Evolutionary conservation across 139 green algal species (phyloP).

Genomic region (Chloropicon primus): DNA sequence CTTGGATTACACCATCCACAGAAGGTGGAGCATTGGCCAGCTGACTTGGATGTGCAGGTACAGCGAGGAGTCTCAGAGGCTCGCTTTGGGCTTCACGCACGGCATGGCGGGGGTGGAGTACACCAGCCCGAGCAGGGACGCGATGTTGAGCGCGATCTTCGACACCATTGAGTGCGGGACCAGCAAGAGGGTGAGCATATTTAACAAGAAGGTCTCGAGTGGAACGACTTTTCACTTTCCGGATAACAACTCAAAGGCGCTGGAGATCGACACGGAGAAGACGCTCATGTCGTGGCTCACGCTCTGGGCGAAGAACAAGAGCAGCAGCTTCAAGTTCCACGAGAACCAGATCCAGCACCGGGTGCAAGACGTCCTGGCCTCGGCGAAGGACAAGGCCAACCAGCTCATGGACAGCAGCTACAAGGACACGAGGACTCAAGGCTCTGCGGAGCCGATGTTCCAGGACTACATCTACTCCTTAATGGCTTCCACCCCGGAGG

Average conservation of each 20-base stretch:
- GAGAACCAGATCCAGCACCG: not conserved
- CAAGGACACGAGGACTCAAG: not conserved
- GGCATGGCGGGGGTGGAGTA: not conserved
- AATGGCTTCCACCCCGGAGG: not conserved
- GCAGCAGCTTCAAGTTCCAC: not conserved
- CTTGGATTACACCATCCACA: not conserved
- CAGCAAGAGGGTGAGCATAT: not conserved
- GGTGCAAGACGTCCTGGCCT: not conserved
- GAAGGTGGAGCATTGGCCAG: not conserved
- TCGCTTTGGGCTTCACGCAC: not conserved
- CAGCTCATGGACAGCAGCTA: not conserved
- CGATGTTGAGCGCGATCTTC: not conserved
- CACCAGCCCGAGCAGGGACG: not conserved
- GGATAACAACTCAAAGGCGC: not conserved
- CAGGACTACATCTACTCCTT: not conserved
- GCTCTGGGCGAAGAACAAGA: not conserved
- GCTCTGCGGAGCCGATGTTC: not conserved
- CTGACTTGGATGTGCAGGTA: not conserved
- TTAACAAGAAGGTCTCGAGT: not conserved
- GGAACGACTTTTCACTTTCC: not conserved
- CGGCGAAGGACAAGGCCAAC: not conserved
- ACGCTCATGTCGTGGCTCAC: not conserved
- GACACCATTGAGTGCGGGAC: not conserved
- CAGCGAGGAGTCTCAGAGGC: not conserved
- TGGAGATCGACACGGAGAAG: not conserved